Base-by-base conservation (phyloP, 2,329 filamentous ascomycete species). In the Colletotrichum destructivum region DNA sequence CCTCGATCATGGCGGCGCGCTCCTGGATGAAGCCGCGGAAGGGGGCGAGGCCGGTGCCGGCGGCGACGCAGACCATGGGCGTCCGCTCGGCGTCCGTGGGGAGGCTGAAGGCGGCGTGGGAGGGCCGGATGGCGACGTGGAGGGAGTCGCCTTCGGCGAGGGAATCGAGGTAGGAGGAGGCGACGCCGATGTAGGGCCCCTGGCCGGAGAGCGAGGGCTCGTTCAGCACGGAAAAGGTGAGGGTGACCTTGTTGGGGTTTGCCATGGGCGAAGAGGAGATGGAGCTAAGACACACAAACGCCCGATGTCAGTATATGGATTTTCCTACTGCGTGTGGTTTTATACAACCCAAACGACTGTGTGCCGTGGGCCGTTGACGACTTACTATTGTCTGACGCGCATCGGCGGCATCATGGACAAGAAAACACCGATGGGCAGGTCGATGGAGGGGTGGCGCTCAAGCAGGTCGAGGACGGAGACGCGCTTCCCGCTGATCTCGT, bases 261-360 rank as follows among this genome's bases (percentile, higher is more conserved):
- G 81, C 84, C 0, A 93, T 83, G 0, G 92, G 91, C 0, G 91
- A 93, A 0, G 91, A 93, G 0, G 92, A 93, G 76, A 94, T 93
- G 8, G 89, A 92, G 75, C 80, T 82, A 56, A 16, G 4, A 3
- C 7, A 26, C 26, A 26, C 26, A 26, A 3, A 26, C 26, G 26
- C 26, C 26, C 26, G 4, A 13, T 44, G 51, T 69, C 13, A 64
- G 31, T 12, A 40, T 5, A 46, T 8, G 26, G 26, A 4, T 26
- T 26, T 26, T n/a, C 26, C 26, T 26, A 26, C 26, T 26, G 26
- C 26, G 26, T 26, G 26, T 26, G 26, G 4, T 26, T 26, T 26
- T 26, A 26, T 4, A 26, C 26, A 26, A 26, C 3, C 26, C 26
- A 26, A 26, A 26, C 26, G 26, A 26, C 26, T 26, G 26, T 26